Conservation (phyloP, 371 early-diverging fungal genomes). For the Vittaforma corneae region DNA sequence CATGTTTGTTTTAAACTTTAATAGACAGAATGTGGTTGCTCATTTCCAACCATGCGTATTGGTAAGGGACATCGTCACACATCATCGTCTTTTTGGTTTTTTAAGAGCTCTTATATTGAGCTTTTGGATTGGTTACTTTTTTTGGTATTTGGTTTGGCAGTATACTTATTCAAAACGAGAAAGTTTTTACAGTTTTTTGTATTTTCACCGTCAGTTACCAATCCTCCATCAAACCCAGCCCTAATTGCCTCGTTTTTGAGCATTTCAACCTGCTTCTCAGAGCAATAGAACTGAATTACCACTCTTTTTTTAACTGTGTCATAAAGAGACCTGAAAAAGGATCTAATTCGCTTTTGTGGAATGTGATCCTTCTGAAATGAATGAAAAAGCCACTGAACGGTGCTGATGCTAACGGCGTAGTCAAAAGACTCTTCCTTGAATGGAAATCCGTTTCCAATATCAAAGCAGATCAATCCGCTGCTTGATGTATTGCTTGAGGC, state of each 20-base stretch:
- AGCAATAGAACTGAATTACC: conserved; percentile 94
- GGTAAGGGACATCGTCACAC: too few relatives aligned
- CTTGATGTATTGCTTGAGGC: conserved; percentile 23
- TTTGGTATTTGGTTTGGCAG: neutral
- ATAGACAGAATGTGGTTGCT: too few relatives aligned
- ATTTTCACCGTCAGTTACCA: conserved; percentile 86
- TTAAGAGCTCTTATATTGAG: too few relatives aligned
- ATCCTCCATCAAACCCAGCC: conserved; percentile 85
- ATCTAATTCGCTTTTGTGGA: conserved; percentile 70
- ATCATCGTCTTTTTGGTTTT: too few relatives aligned
- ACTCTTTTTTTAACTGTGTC: conserved; percentile 73
- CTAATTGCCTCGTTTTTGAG: conserved; percentile 72
- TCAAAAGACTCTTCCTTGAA: conserved; percentile 91
- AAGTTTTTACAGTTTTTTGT: conserved; percentile 88
- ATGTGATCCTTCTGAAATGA: conserved; percentile 71
- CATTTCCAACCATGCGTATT: too few relatives aligned
- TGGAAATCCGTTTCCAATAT: conserved; percentile 83
- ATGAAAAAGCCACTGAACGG: conserved; percentile 94
- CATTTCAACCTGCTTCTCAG: conserved; percentile 79
- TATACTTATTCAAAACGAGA: conserved; percentile 63
- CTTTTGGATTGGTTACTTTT: neutral
- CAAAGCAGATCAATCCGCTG: conserved; percentile 61
- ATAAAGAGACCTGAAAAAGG: conserved; percentile 83
- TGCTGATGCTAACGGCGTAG: conserved; percentile 89
- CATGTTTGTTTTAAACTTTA: too few relatives aligned